Percentiles rank a stretch among this genome's conserved stretches.
Evolutionary conservation across 1,284 basidiomycete species (phyloP).

Genomic region (Ceratorhiza oryzae-sativae): DNA sequence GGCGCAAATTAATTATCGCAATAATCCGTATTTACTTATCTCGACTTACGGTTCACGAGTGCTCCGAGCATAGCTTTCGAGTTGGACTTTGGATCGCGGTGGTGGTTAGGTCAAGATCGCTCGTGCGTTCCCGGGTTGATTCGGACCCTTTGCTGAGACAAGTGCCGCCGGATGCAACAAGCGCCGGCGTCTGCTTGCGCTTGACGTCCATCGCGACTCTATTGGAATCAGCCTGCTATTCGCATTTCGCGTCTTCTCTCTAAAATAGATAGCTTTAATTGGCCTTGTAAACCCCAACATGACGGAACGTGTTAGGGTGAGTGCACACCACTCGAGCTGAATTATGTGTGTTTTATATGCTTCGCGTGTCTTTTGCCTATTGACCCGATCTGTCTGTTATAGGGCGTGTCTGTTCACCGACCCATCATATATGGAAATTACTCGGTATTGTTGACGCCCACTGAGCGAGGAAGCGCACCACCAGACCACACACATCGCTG

Average conservation of each 20-base stretch:
- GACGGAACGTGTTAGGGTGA: conserved; percentile 40
- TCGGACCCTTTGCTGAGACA: conserved; percentile 20
- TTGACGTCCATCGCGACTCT: not conserved
- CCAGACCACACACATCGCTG: conserved; percentile 93
- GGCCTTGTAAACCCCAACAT: conserved; percentile 1
- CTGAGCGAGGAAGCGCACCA: conserved; percentile 68
- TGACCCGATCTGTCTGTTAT: conserved; percentile 10
- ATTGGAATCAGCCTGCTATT: no score
- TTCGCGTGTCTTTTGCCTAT: conserved; percentile 3
- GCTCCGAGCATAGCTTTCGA: conserved; percentile 41
- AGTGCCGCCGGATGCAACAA: conserved; percentile 8
- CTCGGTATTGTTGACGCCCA: conserved; percentile 79
- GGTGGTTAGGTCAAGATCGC: conserved; percentile 33
- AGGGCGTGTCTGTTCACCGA: conserved; percentile 90
- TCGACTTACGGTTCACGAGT: conserved; percentile 43
- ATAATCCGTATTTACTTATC: conserved; percentile 48
- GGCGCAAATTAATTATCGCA: conserved; percentile 43
- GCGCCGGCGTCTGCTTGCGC: not conserved
- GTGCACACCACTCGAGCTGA: conserved; percentile 2
- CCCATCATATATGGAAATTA: conserved; percentile 97
- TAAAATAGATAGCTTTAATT: not conserved
- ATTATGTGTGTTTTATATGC: conserved; percentile 20
- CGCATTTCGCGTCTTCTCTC: no score
- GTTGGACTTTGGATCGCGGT: conserved; percentile 19
- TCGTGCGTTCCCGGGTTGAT: conserved; percentile 24